Percentiles rank a stretch among this genome's conserved stretches.
Conservation (phyloP, 192 early-diverging fungal species). For the Dissophora globulifera region DNA sequence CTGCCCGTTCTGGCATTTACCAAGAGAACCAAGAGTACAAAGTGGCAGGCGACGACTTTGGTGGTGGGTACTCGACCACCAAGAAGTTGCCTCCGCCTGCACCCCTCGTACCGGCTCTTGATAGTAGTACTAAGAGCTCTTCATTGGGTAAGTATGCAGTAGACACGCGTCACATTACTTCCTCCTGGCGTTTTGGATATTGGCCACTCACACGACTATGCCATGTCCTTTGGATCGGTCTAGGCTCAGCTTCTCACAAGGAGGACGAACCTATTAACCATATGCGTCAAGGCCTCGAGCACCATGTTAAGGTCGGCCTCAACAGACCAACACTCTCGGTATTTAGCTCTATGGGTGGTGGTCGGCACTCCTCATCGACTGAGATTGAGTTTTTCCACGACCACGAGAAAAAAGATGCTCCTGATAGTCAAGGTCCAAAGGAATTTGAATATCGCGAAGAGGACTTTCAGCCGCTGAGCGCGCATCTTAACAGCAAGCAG, state of each 20-base stretch:
- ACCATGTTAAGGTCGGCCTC: constrained; percentile 17
- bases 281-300: neutral
- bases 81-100: no score
- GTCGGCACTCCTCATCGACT: constrained; percentile 10
- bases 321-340: constrained; percentile 6
- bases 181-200: no score
- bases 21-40: constrained; percentile 34
- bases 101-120: no score
- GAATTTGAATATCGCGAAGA: constrained; percentile 29
- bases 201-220: no score
- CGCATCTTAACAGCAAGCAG: neutral
- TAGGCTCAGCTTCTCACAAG: neutral
- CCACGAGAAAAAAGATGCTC: neutral
- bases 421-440: neutral
- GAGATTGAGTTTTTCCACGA: constrained; percentile 10
- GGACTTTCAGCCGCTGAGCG: constrained; percentile 18
- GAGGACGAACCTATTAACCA: constrained; percentile 12
- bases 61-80: no score
- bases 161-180: no score
- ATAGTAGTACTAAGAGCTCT: no score
- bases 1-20: constrained; percentile 7
- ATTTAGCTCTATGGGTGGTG: constrained; percentile 31
- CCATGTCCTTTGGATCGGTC: no score
- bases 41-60: constrained; percentile 12
- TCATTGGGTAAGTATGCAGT: no score